Evolutionary conservation across 148 eudicot genomes (phyloP), one percentile per base, ranked within the genome.

Genomic region (Oxyria digyna): DNA sequence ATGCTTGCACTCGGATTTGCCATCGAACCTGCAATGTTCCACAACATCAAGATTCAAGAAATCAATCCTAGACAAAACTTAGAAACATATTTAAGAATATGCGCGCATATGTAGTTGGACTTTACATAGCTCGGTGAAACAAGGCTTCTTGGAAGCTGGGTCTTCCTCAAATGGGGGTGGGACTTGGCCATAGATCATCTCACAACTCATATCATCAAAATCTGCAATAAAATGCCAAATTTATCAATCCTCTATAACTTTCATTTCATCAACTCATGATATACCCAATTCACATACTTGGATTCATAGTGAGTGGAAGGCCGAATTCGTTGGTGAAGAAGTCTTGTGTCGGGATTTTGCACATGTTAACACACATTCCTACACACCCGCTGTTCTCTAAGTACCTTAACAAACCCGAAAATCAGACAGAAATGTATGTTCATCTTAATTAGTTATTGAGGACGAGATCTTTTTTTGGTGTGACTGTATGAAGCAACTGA

Each of bases 151-250:
- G 67, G 85, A 71, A 20, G 73, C 93, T 1, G 87, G 81, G 76
- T 92, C 96, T 65, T 85, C 88, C 76, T 92, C 94, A 24, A 92
- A 81, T 33, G 88, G 67, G 10, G 97, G 96, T 29, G 97, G 97
- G 63, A 75, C 81, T 80, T 89, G 97, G 45, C 97, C 97, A 69
- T 92, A 92, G 41, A 89, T 74, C 97, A 92, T 92, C 62, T 92
- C 97, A 48, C 97, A 92, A 63, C 97, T 92, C 97, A 92, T 92
- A 69, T 92, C 97, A 80, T 92, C 97, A 81, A 92, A 92, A 80
- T 92, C 97, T 92, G 81, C 78, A 7, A 46, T 24, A 17, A 24
- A 42, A 23, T 37, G 32, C 18, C 4, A 14, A 35, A 8, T 40
- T 33, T 46, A 6, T 46, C 18, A 7, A 38, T 38, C 4, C 4